Evolutionary conservation across 768 basidiomycete genomes (phyloP).

Genomic region (Favolaschia claudopus): DNA sequence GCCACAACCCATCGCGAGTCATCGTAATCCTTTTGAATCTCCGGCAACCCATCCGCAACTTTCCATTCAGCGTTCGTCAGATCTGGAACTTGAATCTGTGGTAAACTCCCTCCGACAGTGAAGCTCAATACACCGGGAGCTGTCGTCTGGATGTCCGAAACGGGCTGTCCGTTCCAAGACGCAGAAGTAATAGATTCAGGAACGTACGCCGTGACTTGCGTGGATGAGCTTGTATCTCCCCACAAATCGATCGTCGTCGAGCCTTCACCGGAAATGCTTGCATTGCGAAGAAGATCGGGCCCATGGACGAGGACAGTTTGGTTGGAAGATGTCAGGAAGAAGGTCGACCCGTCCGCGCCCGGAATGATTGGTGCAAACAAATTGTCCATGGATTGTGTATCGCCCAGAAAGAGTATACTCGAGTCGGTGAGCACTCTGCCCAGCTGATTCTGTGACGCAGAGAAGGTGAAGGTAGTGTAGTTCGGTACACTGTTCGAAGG

Average conservation of each 20-base stretch:
- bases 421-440: conserved; percentile 9
- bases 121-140: conserved; percentile 14
- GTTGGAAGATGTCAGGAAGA: conserved; percentile 11
- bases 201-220: conserved; percentile 10
- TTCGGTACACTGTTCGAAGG: not conserved
- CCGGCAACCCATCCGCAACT: conserved; percentile 61
- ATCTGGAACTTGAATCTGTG: conserved; percentile 10
- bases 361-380: conserved; percentile 17
- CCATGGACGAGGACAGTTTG: conserved; percentile 17
- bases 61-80: conserved; percentile 45
- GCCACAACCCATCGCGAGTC: conserved; percentile 59
- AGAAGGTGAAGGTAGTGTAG: conserved; percentile 12
- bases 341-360: conserved; percentile 11
- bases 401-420: conserved; percentile 11
- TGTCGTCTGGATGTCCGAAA: not conserved
- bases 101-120: conserved; percentile 1
- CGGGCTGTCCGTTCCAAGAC: conserved; percentile 14
- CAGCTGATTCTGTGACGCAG: conserved; percentile 10
- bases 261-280: not conserved
- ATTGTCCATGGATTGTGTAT: conserved; percentile 3
- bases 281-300: conserved; percentile 13
- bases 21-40: conserved; percentile 51
- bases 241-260: conserved; percentile 10
- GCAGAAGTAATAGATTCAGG: conserved; percentile 14
- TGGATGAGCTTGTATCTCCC: conserved; percentile 14